These are phyloP conservation scores for Fusarium sp. DNA, from an alignment of 2,329 filamentous ascomycete genomes.

Conservation along the genomic window DNA sequence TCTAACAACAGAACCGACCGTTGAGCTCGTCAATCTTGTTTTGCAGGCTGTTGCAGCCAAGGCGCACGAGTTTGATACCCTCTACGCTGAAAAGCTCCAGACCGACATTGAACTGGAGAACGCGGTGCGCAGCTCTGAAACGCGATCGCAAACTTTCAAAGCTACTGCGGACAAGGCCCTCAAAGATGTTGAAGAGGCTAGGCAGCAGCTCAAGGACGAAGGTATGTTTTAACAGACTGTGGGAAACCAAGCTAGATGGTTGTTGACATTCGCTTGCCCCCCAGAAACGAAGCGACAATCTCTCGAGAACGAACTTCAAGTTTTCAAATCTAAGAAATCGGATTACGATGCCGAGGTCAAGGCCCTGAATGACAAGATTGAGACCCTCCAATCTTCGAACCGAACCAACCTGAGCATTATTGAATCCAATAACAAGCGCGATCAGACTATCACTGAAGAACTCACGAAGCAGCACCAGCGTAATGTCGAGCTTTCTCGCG, in stretches of 20 bases:
- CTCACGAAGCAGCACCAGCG: constrained; percentile 90
- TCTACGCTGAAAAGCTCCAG: constrained; percentile 88
- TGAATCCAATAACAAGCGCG: constrained; percentile 87
- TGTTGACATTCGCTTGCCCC: constrained; percentile 21
- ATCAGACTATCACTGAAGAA: constrained; percentile 86
- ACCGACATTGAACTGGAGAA: constrained; percentile 94
- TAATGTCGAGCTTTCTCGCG: constrained; percentile 82
- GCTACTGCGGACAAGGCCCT: constrained; percentile 82
- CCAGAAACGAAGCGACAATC: constrained; percentile 79
- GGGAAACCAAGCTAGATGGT: background rate
- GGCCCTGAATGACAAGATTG: constrained; percentile 81
- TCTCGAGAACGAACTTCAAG: constrained; percentile 83
- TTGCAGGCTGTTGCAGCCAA: constrained; percentile 79
- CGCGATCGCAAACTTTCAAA: constrained; percentile 83
- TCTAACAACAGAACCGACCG: constrained; percentile 74
- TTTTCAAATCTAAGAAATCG: constrained; percentile 77
- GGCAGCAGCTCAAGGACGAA: constrained; percentile 82
- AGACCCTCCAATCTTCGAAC: constrained; percentile 89
- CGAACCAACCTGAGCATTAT: constrained; percentile 89
- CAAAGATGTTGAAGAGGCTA: constrained; percentile 82
- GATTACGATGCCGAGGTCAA: constrained; percentile 79
- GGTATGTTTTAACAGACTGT: constrained; percentile 61
- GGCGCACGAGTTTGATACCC: constrained; percentile 81
- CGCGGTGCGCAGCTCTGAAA: constrained; percentile 83
- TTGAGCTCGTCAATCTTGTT: constrained; percentile 79